Conservation (phyloP, 257 asterid species). For the Penstemon newberryi region DNA sequence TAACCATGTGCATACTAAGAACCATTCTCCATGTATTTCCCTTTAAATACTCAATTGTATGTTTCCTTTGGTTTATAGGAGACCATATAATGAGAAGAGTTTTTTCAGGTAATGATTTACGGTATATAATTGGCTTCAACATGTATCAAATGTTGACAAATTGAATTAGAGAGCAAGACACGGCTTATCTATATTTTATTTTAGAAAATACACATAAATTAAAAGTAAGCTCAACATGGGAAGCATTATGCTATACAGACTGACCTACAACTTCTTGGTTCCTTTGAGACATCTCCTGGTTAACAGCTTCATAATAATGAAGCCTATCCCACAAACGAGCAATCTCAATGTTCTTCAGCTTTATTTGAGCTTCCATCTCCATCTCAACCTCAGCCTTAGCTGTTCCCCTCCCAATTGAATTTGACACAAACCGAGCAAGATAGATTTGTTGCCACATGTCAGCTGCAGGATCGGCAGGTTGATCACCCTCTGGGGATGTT, state of each 20-base stretch:
- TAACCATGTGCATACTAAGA: no score
- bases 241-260: constrained; percentile 32
- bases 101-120: no score
- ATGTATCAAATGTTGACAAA: no score
- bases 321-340: constrained; percentile 84
- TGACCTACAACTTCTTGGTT: constrained; percentile 93
- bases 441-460: constrained; percentile 64
- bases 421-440: constrained; percentile 67
- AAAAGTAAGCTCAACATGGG: neutral
- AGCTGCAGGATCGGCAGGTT: constrained; percentile 48
- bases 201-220: neutral
- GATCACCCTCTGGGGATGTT: constrained; percentile 49
- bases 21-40: no score
- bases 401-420: constrained; percentile 79
- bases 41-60: no score
- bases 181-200: neutral
- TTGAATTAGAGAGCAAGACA: no score
- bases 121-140: no score
- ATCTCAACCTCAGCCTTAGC: constrained; percentile 87
- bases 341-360: constrained; percentile 73
- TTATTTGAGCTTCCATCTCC: constrained; percentile 84
- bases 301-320: constrained; percentile 88
- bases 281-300: constrained; percentile 95
- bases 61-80: no score
- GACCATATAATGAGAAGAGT: no score